A percentile compares a stretch with the other conserved stretches of the same genome.
These are phyloP conservation scores for Aspergillus texensis DNA, from an alignment of 2,329 filamentous ascomycete species.

Conservation along the genomic window DNA sequence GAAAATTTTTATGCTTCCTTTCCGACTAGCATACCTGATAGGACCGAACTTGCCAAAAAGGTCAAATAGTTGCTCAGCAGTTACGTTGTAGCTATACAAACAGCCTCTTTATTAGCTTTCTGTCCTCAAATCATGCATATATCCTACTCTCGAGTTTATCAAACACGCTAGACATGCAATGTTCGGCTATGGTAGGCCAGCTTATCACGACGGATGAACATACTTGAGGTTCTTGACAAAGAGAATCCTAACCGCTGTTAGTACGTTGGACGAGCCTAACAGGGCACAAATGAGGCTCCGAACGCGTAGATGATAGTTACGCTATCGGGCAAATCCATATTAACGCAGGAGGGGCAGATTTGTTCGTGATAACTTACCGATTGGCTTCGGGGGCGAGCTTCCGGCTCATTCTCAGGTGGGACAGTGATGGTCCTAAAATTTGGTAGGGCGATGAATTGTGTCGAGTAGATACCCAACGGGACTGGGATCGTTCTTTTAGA, in stretches of 20 bases:
- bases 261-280: background rate
- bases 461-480: conserved; percentile 29
- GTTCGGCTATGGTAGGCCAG: conserved; percentile 4
- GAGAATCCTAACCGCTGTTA: conserved; percentile 72
- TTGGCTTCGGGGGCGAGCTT: conserved; percentile 99
- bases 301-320: background rate
- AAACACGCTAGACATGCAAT: conserved; percentile 4
- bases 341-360: conserved; percentile 30
- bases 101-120: conserved; percentile 16
- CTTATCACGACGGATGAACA: conserved; percentile 32
- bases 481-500: conserved; percentile 16
- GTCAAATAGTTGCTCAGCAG: conserved; percentile 95
- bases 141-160: background rate
- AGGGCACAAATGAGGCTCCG: background rate
- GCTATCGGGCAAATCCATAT: background rate
- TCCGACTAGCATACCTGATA: conserved; percentile 70
- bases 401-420: conserved; percentile 45
- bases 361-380: conserved; percentile 64
- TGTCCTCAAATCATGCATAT: background rate
- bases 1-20: conserved; percentile 1
- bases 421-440: conserved; percentile 21
- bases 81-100: conserved; percentile 86
- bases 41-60: conserved; percentile 97
- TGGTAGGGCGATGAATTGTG: conserved; percentile 15
- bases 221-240: conserved; percentile 99